Evolutionary conservation across 345 rosid genomes (phyloP).

Genomic region (Zanthoxylum bungeanum): DNA sequence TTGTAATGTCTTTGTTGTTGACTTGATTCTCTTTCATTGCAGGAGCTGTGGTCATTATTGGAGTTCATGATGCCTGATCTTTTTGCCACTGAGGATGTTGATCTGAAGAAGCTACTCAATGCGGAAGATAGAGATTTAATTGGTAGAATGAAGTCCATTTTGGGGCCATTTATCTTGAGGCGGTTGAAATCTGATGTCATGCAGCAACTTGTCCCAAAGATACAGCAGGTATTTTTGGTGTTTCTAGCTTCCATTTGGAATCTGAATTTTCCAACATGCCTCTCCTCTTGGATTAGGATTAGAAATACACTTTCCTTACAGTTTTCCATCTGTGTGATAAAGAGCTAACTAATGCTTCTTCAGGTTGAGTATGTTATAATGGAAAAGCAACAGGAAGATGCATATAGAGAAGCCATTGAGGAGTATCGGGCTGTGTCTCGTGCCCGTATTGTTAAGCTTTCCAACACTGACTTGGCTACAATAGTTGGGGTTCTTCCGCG

Average conservation of each 20-base stretch:
- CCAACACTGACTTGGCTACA: constrained; percentile 40
- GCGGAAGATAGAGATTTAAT: constrained; percentile 81
- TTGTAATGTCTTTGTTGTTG: constrained; percentile 16
- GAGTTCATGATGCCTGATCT: constrained; percentile 98
- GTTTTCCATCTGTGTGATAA: not conserved
- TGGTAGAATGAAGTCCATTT: constrained; percentile 87
- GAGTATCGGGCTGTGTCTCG: constrained; percentile 79
- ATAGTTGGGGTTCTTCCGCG: constrained; percentile 60
- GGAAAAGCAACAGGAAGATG: constrained; percentile 74
- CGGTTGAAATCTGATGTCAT: constrained; percentile 95
- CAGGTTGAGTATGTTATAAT: constrained; percentile 89
- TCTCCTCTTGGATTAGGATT: not conserved
- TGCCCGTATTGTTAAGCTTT: constrained; percentile 59
- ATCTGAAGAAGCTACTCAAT: constrained; percentile 80
- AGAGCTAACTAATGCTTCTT: constrained; percentile 18
- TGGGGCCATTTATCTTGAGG: constrained; percentile 95
- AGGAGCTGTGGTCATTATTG: constrained; percentile 96
- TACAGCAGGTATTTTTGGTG: constrained; percentile 61
- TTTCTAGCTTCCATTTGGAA: not conserved
- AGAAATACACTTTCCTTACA: not conserved
- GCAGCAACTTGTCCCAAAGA: constrained; percentile 96
- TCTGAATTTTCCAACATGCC: not conserved
- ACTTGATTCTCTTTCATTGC: constrained; percentile 23
- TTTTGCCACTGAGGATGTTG: constrained; percentile 87
- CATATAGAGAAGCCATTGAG: constrained; percentile 87